A percentile compares a stretch with the other conserved stretches of the same genome.
Evolutionary conservation across 352 stramenopile species (phyloP).

Genomic region (Phytophthora agathidicida): DNA sequence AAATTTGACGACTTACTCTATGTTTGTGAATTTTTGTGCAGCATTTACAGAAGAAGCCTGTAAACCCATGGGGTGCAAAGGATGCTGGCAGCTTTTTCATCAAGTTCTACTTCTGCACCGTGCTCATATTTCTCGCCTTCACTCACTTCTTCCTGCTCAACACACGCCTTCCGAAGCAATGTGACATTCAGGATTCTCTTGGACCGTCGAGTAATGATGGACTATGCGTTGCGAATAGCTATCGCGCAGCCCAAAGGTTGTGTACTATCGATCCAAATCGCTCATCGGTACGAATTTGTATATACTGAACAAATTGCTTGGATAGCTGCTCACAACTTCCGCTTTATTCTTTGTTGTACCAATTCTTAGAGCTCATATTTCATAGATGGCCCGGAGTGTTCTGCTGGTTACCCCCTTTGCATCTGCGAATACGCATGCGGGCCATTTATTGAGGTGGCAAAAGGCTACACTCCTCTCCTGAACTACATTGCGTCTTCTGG

Average conservation of each 20-base stretch:
- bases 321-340: too few species aligned
- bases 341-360: background rate
- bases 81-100: constrained; percentile 87
- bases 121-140: constrained; percentile 65
- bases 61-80: constrained; percentile 73
- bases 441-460: constrained; percentile 48
- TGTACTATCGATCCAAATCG: constrained; percentile 41
- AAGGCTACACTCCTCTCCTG: constrained; percentile 53
- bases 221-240: constrained; percentile 44
- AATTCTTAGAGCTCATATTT: constrained; percentile 57
- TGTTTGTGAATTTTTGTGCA: constrained; percentile 13
- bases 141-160: constrained; percentile 70
- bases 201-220: constrained; percentile 9
- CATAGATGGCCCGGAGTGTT: constrained; percentile 36
- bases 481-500: constrained; percentile 32
- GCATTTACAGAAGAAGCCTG: constrained; percentile 77
- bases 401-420: constrained; percentile 58
- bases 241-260: constrained; percentile 28
- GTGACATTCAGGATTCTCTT: constrained; percentile 54
- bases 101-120: constrained; percentile 86
- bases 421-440: constrained; percentile 68
- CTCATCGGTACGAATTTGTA: constrained; percentile 44
- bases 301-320: too few species aligned
- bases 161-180: constrained; percentile 56
- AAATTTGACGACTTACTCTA: background rate